Evolutionary conservation across 495 filamentous ascomycete genomes (phyloP), one percentile per base, ranked within the genome.

Genomic region (Talaromyces ruber): DNA sequence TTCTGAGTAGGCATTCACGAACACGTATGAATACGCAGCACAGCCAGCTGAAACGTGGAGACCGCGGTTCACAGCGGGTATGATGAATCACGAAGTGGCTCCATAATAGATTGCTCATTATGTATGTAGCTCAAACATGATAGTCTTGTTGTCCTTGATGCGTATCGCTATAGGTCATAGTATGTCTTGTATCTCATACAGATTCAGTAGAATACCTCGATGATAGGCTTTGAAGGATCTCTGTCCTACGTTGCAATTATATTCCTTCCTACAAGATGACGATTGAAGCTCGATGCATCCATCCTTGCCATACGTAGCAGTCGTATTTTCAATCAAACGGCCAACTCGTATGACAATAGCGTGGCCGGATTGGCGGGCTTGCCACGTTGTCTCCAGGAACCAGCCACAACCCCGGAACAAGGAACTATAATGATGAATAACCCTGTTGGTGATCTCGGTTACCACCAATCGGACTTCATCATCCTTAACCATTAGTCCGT

Each of bases 351-450:
- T 28, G 51, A 12, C 29, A 9, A 21, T 11, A 34, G 8, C 6
- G 29, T 18, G 8, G 26, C 54, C 6, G 54, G 28, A 29, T 56
- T 57, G 26, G 28, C 54, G 29, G 29, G 54, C 51, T 30, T 57
- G 54, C 54, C 54, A 57, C 54, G 54, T 57, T 57, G 54, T 57
- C 34, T 18, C 12, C 54, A 57, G 54, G 54, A 34, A 57, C 54
- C 54, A 57, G 54, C 54, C 54, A 57, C 54, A 34, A 2, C n/a
- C 54, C 26, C 52, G 52, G 54, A 57, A 57, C 29, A 34, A 57
- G 54, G 29, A 34, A 47, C 43, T 34, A 57, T 34, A 57, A 34
- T n/a, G 24, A 57, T 32, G 29, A 18, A n/a, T 21, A 57, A 34
- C 29, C 54, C 29, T 57, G 26, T 57, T n/a, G 28, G 54, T 22